Base-by-base conservation (phyloP, 2,329 filamentous ascomycete species). In the Cladosporium colombiae region DNA sequence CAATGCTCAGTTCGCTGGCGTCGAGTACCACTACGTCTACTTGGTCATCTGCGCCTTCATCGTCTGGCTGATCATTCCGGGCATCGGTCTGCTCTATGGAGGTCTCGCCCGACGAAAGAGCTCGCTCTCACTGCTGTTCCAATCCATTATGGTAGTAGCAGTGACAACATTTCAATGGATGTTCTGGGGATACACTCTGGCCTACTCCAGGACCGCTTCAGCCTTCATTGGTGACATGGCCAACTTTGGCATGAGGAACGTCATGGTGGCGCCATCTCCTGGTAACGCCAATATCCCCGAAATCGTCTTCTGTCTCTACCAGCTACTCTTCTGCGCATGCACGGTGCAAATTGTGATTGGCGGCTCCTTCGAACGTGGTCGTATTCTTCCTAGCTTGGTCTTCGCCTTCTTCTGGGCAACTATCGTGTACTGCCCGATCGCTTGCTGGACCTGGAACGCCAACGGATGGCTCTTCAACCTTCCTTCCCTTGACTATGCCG, bases 371-470 rank as follows among this genome's bases (percentile, higher is more conserved):
- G 85, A 87, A 70, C 81, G 85, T 72, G 87, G 87, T n/a, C 83
- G 86, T 27, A 88, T 89, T 72, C 65, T 89, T 23, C 86, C 85
- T 50, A 88, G 86, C 10, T 82, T 91, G 72, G 79, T 91, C 29
- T 91, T 89, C 68, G 80, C 82, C 25, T 86, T 89, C 73, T 83
- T 79, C 71, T 89, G 87, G 87, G 85, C 86, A 0, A 89, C 87
- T 0, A 81, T 89, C 64, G 87, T 89, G 2, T 89, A 89, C 75
- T 89, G 82, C 69, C 83, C 84, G 0, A 83, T 89, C 40, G 87
- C 87, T 0, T 87, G 84, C 77, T 89, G 87, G 86, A 88, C 86
- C 4, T 90, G 88, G 88, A 89, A 89, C 71, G 72, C 82, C n/a
- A 85, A 83, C 62, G 87, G 88, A 13, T 90, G 88, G 87, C 78